These are phyloP conservation scores for maize (Zea mays) DNA, from an alignment of 176 grass and related monocot species.

Conservation along the genomic window Zm-B73-REFERENCE-NAM-5.0 NC_050098.1:184853001-184853500, in stretches of 20 bases:
- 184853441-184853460: not conserved
- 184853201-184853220: not conserved
- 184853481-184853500: slow-evolving; percentile 24
- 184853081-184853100: no score
- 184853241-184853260: slow-evolving; percentile 4
- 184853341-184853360: slow-evolving; percentile 1
- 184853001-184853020: no score
- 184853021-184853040: no score
- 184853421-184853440: not conserved
- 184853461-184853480: not conserved
- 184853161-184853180: no score
- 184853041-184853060: no score
- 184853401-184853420: not conserved
- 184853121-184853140: no score
- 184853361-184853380: not conserved
- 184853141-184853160: no score
- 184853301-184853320: slow-evolving; percentile 87
- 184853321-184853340: slow-evolving; percentile 39
- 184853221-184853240: not conserved
- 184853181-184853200: no score
- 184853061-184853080: no score
- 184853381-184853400: slow-evolving; percentile 9
- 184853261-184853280: slow-evolving; percentile 65
- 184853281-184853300: slow-evolving; percentile 97
- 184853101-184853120: no score